A percentile compares a stretch with the other conserved stretches of the same genome.
Evolutionary conservation across 2,329 filamentous ascomycete species (phyloP).

Genomic region (Westerdykella ornata): DNA sequence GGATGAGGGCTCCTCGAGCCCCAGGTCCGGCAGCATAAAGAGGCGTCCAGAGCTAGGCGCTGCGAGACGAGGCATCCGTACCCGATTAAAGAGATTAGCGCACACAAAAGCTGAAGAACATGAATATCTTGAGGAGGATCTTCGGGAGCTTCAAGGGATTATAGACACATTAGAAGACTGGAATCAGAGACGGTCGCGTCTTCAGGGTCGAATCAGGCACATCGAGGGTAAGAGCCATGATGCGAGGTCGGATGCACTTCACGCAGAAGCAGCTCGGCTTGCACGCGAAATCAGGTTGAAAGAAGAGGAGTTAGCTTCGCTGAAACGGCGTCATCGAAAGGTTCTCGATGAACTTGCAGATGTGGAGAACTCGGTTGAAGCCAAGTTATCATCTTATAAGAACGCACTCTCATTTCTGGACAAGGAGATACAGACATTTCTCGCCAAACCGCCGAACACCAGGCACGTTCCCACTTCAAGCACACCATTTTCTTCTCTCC

Average conservation of each 20-base stretch:
- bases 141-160: conserved; percentile 52
- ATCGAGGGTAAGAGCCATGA: conserved; percentile 53
- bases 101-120: conserved; percentile 63
- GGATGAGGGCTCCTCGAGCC: background rate
- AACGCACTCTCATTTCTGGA: conserved; percentile 62
- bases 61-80: conserved; percentile 59
- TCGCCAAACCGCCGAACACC: conserved; percentile 50
- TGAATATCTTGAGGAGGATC: conserved; percentile 51
- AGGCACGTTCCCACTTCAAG: conserved; percentile 23
- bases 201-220: conserved; percentile 50
- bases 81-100: conserved; percentile 57
- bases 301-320: conserved; percentile 56
- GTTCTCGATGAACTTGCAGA: conserved; percentile 56
- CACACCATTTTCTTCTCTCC: conserved; percentile 53
- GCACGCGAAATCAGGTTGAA: conserved; percentile 59
- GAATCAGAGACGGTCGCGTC: conserved; percentile 49
- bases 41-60: conserved; percentile 53
- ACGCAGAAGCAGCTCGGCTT: conserved; percentile 48
- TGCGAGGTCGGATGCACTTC: conserved; percentile 48
- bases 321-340: conserved; percentile 56
- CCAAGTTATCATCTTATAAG: conserved; percentile 64
- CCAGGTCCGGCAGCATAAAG: conserved; percentile 35
- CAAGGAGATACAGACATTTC: conserved; percentile 52
- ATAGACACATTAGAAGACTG: conserved; percentile 56
- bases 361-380: conserved; percentile 59